Evolutionary conservation across 2,329 filamentous ascomycete species (phyloP).

Genomic region (Cryphonectria nitschkei): DNA sequence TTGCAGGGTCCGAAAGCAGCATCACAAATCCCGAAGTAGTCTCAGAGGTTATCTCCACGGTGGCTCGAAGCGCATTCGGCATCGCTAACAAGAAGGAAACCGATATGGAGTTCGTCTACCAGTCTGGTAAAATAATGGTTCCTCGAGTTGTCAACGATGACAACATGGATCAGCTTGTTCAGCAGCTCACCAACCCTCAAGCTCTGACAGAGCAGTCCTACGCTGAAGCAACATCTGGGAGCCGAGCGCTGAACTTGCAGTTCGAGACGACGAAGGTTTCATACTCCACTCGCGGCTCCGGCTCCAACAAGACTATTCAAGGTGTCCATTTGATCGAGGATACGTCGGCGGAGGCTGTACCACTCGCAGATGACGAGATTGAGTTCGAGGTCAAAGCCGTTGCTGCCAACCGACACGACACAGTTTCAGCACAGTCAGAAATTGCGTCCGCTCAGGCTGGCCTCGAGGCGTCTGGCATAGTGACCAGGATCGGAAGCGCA

Average conservation of each 20-base stretch:
- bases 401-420: constrained; percentile 37
- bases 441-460: constrained; percentile 31
- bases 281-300: constrained; percentile 33
- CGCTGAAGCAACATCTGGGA: constrained; percentile 31
- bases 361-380: constrained; percentile 33
- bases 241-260: background rate
- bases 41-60: constrained; percentile 32
- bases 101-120: constrained; percentile 50
- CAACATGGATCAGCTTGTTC: constrained; percentile 47
- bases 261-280: background rate
- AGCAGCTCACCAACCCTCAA: constrained; percentile 46
- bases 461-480: constrained; percentile 45
- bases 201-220: constrained; percentile 46
- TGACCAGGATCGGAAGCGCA: constrained; percentile 35
- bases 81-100: constrained; percentile 37
- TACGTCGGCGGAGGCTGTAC: background rate
- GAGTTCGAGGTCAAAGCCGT: constrained; percentile 40
- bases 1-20: constrained; percentile 40
- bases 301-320: background rate
- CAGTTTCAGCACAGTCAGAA: background rate
- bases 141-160: constrained; percentile 45
- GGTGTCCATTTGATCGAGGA: constrained; percentile 15
- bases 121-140: constrained; percentile 43
- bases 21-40: constrained; percentile 25
- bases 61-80: constrained; percentile 44